phyloP scores from a whole-genome alignment of 2,329 filamentous ascomycete genomes.

The Alternaria alternata region DNA sequence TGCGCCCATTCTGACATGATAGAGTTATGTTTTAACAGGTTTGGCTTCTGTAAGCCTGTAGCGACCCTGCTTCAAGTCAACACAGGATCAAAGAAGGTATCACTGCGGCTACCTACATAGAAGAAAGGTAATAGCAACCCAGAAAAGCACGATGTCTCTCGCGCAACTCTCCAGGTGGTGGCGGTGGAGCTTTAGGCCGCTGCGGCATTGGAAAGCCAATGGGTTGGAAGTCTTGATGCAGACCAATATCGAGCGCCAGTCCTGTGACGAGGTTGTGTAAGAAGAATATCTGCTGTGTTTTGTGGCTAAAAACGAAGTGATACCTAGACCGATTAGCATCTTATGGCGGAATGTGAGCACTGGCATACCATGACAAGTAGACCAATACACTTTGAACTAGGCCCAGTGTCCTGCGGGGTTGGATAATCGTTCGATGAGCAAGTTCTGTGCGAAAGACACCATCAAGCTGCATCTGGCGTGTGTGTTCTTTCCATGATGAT shows the following conservation, averaged over 20 bases:
- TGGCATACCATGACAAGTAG: conserved; percentile 42
- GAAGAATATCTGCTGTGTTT: conserved; percentile 46
- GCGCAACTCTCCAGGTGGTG: conserved; percentile 24
- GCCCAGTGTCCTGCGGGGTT: conserved; percentile 37
- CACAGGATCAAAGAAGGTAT: neutral
- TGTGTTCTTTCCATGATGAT: conserved; percentile 40
- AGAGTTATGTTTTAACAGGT: conserved; percentile 39
- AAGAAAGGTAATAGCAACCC: conserved; percentile 47
- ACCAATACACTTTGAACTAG: conserved; percentile 46
- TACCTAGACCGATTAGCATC: conserved; percentile 34
- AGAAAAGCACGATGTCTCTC: conserved; percentile 44
- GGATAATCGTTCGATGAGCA: conserved; percentile 44
- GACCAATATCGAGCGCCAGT: conserved; percentile 42
- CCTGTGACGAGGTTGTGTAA: conserved; percentile 44
- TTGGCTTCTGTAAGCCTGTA: conserved; percentile 42
- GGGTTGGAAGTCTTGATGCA: conserved; percentile 32
- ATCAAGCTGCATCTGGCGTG: conserved; percentile 39
- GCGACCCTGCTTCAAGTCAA: conserved; percentile 32
- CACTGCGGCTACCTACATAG: conserved; percentile 28
- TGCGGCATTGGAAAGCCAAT: conserved; percentile 22
- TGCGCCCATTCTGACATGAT: conserved; percentile 41
- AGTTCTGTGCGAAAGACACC: conserved; percentile 39
- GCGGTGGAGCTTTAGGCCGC: conserved; percentile 21
- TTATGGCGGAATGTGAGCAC: neutral
- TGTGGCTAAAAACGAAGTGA: conserved; percentile 47